These are phyloP conservation scores for Pseudogymnoascus sp. DNA, from an alignment of 2,329 filamentous ascomycete genomes.

Conservation along the genomic window DNA sequence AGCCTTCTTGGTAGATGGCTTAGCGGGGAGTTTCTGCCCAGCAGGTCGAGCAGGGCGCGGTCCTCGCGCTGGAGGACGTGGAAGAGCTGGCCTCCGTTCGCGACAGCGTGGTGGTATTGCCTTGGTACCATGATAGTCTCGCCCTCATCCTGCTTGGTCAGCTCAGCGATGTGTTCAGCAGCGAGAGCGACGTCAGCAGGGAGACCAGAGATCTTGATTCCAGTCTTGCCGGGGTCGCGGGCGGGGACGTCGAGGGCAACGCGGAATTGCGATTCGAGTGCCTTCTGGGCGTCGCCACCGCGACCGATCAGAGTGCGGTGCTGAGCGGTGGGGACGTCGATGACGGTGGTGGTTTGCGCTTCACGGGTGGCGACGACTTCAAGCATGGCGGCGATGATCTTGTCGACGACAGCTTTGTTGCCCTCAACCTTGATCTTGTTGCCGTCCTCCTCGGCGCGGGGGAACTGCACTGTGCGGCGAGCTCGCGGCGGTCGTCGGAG, in stretches of 20 bases:
- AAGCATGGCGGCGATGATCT: slow-evolving; percentile 76
- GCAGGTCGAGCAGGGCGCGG: slow-evolving; percentile 82
- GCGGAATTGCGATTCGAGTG: slow-evolving; percentile 78
- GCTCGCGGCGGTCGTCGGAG: slow-evolving; percentile 73
- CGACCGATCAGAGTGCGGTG: slow-evolving; percentile 88
- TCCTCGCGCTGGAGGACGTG: slow-evolving; percentile 78
- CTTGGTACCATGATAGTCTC: slow-evolving; percentile 81
- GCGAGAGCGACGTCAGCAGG: slow-evolving; percentile 75
- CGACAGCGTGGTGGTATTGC: slow-evolving; percentile 73
- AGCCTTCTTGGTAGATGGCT: slow-evolving; percentile 48
- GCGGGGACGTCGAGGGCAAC: slow-evolving; percentile 87
- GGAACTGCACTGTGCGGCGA: slow-evolving; percentile 93
- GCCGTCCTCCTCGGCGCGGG: slow-evolving; percentile 76
- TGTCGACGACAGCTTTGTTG: slow-evolving; percentile 75
- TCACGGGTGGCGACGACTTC: slow-evolving; percentile 76
- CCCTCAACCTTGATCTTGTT: slow-evolving; percentile 86
- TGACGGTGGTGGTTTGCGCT: slow-evolving; percentile 67
- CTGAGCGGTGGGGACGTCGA: slow-evolving; percentile 84
- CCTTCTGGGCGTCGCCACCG: slow-evolving; percentile 78
- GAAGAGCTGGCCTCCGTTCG: slow-evolving; percentile 91
- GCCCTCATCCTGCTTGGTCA: slow-evolving; percentile 81
- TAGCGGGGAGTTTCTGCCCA: slow-evolving; percentile 68
- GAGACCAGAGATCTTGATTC: slow-evolving; percentile 77
- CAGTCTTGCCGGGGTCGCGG: slow-evolving; percentile 76
- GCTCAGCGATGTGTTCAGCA: slow-evolving; percentile 72